Conservation (phyloP, 495 filamentous ascomycete genomes). For the Penicillium verhagenii region DNA sequence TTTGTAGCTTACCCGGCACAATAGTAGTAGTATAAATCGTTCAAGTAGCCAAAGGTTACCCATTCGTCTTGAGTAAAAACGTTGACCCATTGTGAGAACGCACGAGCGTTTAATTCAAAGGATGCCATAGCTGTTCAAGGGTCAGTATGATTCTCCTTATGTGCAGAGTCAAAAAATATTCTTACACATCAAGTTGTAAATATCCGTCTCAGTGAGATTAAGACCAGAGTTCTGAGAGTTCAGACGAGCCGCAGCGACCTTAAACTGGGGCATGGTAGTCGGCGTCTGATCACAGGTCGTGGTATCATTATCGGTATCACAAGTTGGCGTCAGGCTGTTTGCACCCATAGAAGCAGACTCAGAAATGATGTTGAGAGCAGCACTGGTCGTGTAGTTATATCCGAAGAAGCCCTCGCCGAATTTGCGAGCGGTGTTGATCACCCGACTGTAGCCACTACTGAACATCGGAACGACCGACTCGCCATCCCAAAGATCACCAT, state of each 20-base stretch:
- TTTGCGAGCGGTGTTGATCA: conserved; percentile 52
- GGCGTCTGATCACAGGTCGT: conserved; percentile 8
- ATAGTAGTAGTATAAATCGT: conserved; percentile 55
- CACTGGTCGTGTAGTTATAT: conserved; percentile 32
- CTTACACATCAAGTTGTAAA: conserved; percentile 26
- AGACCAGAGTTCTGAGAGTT: conserved; percentile 25
- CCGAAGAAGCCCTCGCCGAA: conserved; percentile 57
- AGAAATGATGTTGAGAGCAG: conserved; percentile 47
- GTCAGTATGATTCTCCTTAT: not conserved
- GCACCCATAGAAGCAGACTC: conserved; percentile 44
- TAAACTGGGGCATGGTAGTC: conserved; percentile 10
- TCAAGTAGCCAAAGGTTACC: conserved; percentile 50
- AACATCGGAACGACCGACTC: conserved; percentile 35
- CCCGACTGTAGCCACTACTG: conserved; percentile 47
- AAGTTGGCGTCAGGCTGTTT: conserved; percentile 51
- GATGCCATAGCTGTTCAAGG: conserved; percentile 37
- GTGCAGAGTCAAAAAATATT: too few relatives aligned
- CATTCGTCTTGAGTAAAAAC: conserved; percentile 54
- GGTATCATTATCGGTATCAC: conserved; percentile 8
- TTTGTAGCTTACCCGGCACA: conserved; percentile 39
- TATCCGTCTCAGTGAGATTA: conserved; percentile 16
- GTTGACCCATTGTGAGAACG: conserved; percentile 48
- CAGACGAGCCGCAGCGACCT: conserved; percentile 24
- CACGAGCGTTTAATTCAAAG: conserved; percentile 52
- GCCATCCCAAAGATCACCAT: conserved; percentile 41